These are phyloP conservation scores for Anthoceros angustus DNA, from an alignment of 225 moss, liverwort and hornwort species.

Conservation along the genomic window DNA sequence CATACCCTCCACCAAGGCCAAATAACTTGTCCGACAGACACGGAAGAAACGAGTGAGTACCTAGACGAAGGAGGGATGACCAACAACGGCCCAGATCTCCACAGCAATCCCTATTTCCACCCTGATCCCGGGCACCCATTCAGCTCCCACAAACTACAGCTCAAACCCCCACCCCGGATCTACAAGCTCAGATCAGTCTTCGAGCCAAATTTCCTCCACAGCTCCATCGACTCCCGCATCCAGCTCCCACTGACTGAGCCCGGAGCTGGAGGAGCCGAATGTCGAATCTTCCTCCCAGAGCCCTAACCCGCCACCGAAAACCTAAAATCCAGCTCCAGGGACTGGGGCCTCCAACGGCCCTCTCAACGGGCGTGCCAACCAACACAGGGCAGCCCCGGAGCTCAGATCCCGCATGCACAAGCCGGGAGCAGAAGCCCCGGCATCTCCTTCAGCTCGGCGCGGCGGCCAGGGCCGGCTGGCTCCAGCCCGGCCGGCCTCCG, in stretches of 20 bases:
- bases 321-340: not conserved
- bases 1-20: not conserved
- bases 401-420: not conserved
- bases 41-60: conserved; percentile 2
- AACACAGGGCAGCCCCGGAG: not conserved
- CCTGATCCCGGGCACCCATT: not conserved
- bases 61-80: conserved; percentile 1
- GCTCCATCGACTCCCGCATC: no score
- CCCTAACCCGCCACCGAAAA: conserved; percentile 1
- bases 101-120: not conserved
- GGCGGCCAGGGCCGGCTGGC: not conserved
- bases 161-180: no score
- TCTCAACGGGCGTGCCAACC: not conserved
- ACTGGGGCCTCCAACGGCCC: not conserved
- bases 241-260: not conserved
- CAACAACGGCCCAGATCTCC: conserved; percentile 5
- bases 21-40: not conserved
- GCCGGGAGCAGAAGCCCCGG: not conserved
- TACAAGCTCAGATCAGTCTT: no score
- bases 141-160: not conserved
- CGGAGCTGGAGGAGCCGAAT: not conserved
- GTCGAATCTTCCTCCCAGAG: not conserved
- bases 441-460: not conserved
- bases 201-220: no score
- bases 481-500: not conserved